phyloP scores from a whole-genome alignment of 495 filamentous ascomycete species.

The Pyrenopolyporus hunteri region DNA sequence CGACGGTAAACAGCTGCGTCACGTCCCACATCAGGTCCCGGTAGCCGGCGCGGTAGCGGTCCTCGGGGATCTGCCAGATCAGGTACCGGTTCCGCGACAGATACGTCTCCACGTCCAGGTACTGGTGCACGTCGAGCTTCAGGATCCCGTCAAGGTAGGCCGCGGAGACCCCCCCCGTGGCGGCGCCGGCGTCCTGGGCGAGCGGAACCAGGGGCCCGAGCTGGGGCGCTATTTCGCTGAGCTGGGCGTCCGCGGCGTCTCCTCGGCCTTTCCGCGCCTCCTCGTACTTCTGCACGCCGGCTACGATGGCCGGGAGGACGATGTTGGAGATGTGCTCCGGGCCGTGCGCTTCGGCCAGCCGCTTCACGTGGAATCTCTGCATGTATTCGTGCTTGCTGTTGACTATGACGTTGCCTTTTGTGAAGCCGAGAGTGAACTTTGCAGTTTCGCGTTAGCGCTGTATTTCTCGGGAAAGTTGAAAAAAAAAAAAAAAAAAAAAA shows the following conservation, averaged over 20 bases:
- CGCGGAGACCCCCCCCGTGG: constrained; percentile 10
- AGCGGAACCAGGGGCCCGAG: constrained; percentile 34
- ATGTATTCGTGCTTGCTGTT: constrained; percentile 81
- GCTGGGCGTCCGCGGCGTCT: constrained; percentile 25
- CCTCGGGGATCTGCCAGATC: constrained; percentile 57
- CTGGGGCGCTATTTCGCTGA: constrained; percentile 21
- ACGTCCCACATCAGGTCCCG: neutral
- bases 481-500: neutral
- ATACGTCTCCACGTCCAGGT: constrained; percentile 63
- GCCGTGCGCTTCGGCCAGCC: constrained; percentile 1
- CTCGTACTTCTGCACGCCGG: constrained; percentile 13
- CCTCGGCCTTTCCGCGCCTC: constrained; percentile 31
- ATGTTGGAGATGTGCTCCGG: neutral
- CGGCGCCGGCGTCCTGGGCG: constrained; percentile 10
- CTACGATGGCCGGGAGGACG: constrained; percentile 24
- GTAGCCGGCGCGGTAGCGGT: constrained; percentile 7
- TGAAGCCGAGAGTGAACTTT: constrained; percentile 82
- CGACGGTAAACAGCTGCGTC: constrained; percentile 39
- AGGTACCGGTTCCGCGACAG: constrained; percentile 65
- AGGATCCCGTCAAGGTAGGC: constrained; percentile 60
- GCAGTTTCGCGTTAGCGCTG: constrained; percentile 18
- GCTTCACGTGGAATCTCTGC: constrained; percentile 69
- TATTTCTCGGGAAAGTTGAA: neutral
- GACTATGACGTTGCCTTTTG: constrained; percentile 85
- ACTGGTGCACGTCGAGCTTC: constrained; percentile 65